A percentile compares a stretch with the other conserved stretches of the same genome.
Conservation (phyloP, 768 basidiomycete genomes). For the Butyriboletus loyo region DNA sequence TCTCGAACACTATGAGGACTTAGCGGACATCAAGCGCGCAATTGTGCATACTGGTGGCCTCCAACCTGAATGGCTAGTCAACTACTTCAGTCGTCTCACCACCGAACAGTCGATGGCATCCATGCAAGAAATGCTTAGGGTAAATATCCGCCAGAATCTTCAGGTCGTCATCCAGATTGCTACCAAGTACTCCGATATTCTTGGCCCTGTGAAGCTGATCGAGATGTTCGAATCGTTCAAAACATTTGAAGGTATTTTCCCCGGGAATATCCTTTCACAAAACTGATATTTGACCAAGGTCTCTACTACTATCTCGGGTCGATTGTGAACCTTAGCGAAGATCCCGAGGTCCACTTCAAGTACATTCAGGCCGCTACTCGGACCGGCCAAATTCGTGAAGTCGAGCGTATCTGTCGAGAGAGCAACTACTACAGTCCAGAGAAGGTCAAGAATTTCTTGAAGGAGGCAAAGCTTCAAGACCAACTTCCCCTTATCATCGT, state of each 20-base stretch:
- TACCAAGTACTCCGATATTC: conserved; percentile 97
- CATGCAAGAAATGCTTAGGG: conserved; percentile 93
- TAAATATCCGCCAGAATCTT: conserved; percentile 97
- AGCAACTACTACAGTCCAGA: conserved; percentile 98
- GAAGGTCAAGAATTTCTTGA: conserved; percentile 99
- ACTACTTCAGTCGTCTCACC: conserved; percentile 94
- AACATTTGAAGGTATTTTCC: conserved; percentile 77
- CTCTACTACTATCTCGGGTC: conserved; percentile 99
- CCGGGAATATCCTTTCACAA: not conserved
- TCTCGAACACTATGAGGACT: conserved; percentile 95
- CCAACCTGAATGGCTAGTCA: conserved; percentile 93
- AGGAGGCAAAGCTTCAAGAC: conserved; percentile 94
- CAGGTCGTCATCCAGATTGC: conserved; percentile 96
- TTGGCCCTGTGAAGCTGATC: conserved; percentile 95
- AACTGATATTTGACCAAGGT: conserved; percentile 39
- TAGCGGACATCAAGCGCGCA: conserved; percentile 98
- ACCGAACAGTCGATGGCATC: conserved; percentile 97
- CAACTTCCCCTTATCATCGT: conserved; percentile 99
- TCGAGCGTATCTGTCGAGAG: conserved; percentile 97
- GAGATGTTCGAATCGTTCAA: conserved; percentile 99
- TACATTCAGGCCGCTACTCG: conserved; percentile 99
- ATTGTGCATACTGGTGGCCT: conserved; percentile 89
- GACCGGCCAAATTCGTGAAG: conserved; percentile 97
- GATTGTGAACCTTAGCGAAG: conserved; percentile 93
- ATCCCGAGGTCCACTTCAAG: conserved; percentile 98